Percentiles rank a stretch among this genome's conserved stretches.
Conservation (phyloP, 1,284 basidiomycete species). For the Boletus putidus region DNA sequence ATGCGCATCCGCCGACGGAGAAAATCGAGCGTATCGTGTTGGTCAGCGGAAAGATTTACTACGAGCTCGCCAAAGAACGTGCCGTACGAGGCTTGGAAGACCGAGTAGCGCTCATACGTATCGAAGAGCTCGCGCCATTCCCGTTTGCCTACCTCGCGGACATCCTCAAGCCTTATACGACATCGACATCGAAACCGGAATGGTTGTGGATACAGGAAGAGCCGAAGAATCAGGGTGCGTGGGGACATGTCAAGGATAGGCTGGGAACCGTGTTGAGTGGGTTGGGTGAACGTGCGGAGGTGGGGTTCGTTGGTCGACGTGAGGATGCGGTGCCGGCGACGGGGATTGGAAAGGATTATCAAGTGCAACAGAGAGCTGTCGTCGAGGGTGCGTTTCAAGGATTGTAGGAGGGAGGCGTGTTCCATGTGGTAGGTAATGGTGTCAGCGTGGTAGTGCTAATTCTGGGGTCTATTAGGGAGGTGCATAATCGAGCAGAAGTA, state of each 20-base stretch:
- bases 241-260: conserved; percentile 62
- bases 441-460: background rate
- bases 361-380: conserved; percentile 61
- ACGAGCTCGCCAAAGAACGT: conserved; percentile 76
- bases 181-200: conserved; percentile 37
- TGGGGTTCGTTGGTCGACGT: conserved; percentile 62
- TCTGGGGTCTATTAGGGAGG: background rate
- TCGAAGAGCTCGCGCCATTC: conserved; percentile 88
- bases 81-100: conserved; percentile 49
- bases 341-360: conserved; percentile 73
- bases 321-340: conserved; percentile 76
- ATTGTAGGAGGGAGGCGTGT: conserved; percentile 27
- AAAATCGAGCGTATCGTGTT: conserved; percentile 59
- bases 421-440: background rate
- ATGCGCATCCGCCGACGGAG: conserved; percentile 38
- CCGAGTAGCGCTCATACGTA: conserved; percentile 65
- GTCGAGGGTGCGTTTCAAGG: conserved; percentile 57
- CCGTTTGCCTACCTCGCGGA: conserved; percentile 60
- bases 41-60: conserved; percentile 82
- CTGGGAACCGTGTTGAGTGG: conserved; percentile 53
- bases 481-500: background rate
- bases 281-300: conserved; percentile 36
- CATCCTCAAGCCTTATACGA: conserved; percentile 49
- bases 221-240: conserved; percentile 83
- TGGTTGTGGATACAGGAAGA: conserved; percentile 83